phyloP scores from a whole-genome alignment of 495 filamentous ascomycete species.

The Penicillium nucicola region DNA sequence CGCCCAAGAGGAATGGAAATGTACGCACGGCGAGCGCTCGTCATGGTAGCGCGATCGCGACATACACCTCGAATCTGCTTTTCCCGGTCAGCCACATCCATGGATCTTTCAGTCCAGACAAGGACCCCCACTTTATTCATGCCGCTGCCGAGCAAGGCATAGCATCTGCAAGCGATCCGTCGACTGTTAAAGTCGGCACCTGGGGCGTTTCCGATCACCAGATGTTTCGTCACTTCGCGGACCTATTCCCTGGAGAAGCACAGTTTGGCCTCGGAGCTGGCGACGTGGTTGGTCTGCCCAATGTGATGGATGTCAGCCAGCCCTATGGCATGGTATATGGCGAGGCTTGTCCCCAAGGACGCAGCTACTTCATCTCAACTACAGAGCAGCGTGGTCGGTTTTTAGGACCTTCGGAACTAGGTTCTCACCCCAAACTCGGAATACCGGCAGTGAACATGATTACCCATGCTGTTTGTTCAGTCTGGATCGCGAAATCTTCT shows the following conservation, averaged over 20 bases:
- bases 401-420: constrained; percentile 51
- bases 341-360: constrained; percentile 78
- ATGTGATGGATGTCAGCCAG: constrained; percentile 86
- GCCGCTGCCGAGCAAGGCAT: constrained; percentile 72
- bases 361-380: constrained; percentile 67
- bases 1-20: constrained; percentile 44
- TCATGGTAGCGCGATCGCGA: constrained; percentile 60
- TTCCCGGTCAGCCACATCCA: constrained; percentile 73
- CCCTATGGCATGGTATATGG: constrained; percentile 79
- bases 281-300: constrained; percentile 69
- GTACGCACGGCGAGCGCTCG: constrained; percentile 46
- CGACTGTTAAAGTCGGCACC: constrained; percentile 71
- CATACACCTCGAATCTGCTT: constrained; percentile 77
- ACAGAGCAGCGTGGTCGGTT: constrained; percentile 81
- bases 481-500: constrained; percentile 90
- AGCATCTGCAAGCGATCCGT: constrained; percentile 72
- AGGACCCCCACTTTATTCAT: constrained; percentile 73
- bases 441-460: constrained; percentile 66
- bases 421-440: constrained; percentile 53
- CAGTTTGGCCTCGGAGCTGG: constrained; percentile 77
- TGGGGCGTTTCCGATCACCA: constrained; percentile 79
- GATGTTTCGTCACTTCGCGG: constrained; percentile 69
- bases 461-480: constrained; percentile 62
- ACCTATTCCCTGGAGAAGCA: constrained; percentile 68
- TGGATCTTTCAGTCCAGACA: constrained; percentile 69